These are phyloP conservation scores for Avena atlantica DNA, from an alignment of 176 grass and related monocot species.

Conservation along the genomic window DNA sequence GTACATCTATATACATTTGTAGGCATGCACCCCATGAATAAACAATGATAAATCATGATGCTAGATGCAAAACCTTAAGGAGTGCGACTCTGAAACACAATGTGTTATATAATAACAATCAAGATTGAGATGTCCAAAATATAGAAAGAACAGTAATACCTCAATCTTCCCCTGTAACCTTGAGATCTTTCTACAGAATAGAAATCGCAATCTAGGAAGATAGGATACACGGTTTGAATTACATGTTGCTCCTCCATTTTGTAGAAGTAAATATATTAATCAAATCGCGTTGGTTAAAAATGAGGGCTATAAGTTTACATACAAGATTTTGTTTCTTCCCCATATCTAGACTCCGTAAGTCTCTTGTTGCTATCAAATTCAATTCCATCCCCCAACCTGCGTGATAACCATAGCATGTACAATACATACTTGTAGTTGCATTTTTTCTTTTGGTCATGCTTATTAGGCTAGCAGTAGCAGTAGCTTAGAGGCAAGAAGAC, in stretches of 20 bases:
- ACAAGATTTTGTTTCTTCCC: too few relatives aligned
- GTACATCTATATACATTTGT: too few relatives aligned
- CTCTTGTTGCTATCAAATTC: not conserved
- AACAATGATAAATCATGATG: too few relatives aligned
- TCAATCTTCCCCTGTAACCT: slow-evolving; percentile 77
- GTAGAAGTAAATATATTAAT: not conserved
- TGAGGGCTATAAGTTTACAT: not conserved
- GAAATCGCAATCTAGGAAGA: not conserved
- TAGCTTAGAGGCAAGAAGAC: not conserved
- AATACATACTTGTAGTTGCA: not conserved
- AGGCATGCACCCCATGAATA: too few relatives aligned
- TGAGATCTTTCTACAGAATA: slow-evolving; percentile 71
- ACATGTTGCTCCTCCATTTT: not conserved
- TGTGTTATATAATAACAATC: too few relatives aligned
- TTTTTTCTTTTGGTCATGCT: not conserved
- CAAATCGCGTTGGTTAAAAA: not conserved
- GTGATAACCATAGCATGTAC: not conserved
- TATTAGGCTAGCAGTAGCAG: not conserved
- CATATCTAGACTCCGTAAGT: not conserved
- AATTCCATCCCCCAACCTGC: not conserved
- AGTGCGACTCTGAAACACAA: too few relatives aligned
- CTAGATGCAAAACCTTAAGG: too few relatives aligned
- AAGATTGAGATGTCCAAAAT: too few relatives aligned
- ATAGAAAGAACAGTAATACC: slow-evolving; percentile 17
- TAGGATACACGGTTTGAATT: not conserved